Conservation (phyloP, 2,329 filamentous ascomycete species). For the Tolypocladium ovalisporum region DNA sequence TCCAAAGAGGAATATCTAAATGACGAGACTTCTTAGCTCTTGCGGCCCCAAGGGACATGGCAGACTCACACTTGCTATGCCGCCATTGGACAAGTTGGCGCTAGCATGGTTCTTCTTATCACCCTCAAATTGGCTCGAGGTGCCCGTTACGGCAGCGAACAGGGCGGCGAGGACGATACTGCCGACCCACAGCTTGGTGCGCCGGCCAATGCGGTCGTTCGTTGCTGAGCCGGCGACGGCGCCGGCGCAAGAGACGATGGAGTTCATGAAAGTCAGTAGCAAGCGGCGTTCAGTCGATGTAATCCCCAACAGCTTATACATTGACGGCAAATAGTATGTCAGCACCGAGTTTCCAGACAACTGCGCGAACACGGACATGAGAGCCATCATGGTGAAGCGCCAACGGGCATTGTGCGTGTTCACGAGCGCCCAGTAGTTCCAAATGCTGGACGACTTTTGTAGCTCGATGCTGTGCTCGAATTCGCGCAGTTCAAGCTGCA, state of each 20-base stretch:
- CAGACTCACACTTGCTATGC: constrained; percentile 31
- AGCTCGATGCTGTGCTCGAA: constrained; percentile 25
- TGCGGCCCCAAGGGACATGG: neutral
- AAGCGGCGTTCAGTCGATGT: constrained; percentile 38
- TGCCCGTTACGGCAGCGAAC: constrained; percentile 36
- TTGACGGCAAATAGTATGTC: constrained; percentile 44
- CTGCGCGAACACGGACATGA: constrained; percentile 44
- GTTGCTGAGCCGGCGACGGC: constrained; percentile 23
- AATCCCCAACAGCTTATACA: constrained; percentile 40
- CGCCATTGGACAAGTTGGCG: constrained; percentile 26
- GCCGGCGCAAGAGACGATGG: constrained; percentile 26
- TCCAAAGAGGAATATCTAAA: constrained; percentile 38
- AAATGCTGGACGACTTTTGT: constrained; percentile 31
- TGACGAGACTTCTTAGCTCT: constrained; percentile 9
- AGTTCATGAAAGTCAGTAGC: constrained; percentile 28
- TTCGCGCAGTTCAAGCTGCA: constrained; percentile 27
- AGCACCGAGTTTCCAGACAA: constrained; percentile 38
- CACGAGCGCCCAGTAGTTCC: constrained; percentile 43
- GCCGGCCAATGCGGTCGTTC: constrained; percentile 17
- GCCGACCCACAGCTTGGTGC: constrained; percentile 37
- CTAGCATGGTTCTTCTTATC: constrained; percentile 19
- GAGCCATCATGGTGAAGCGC: constrained; percentile 38
- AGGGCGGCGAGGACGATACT: constrained; percentile 34
- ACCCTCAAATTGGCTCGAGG: constrained; percentile 27
- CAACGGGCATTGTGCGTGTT: constrained; percentile 34